phyloP scores from a whole-genome alignment of 2,329 filamentous ascomycete genomes.

The Beauveria sp. region DNA sequence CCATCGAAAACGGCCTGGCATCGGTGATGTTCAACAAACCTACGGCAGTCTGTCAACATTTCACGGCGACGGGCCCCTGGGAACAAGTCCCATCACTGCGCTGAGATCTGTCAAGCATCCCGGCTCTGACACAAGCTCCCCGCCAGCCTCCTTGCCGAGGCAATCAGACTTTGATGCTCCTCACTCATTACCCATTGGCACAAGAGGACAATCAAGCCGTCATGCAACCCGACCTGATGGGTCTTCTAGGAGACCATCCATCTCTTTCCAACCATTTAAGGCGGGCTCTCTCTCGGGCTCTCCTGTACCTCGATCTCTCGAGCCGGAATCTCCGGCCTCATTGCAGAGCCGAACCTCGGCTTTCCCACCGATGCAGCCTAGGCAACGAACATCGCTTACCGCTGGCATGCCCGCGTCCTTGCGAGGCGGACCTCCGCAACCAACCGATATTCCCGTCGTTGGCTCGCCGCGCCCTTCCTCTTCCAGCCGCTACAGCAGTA shows the following conservation, averaged over 20 bases:
- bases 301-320: slow-evolving; percentile 47
- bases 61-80: slow-evolving; percentile 67
- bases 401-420: slow-evolving; percentile 69
- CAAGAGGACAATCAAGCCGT: slow-evolving; percentile 23
- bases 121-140: slow-evolving; percentile 56
- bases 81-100: slow-evolving; percentile 79
- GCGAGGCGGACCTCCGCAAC: slow-evolving; percentile 54
- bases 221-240: slow-evolving; percentile 38
- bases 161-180: slow-evolving; percentile 38
- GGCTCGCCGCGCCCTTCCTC: slow-evolving; percentile 73
- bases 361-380: slow-evolving; percentile 42
- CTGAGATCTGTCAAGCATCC: slow-evolving; percentile 59
- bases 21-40: slow-evolving; percentile 63
- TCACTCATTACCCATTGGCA: slow-evolving; percentile 45
- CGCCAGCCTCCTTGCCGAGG: slow-evolving; percentile 42
- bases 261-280: slow-evolving; percentile 95
- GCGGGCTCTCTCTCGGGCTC: slow-evolving; percentile 90
- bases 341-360: slow-evolving; percentile 42
- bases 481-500: slow-evolving; percentile 84
- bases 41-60: slow-evolving; percentile 90
- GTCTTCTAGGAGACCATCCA: slow-evolving; percentile 62
- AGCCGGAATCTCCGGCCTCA: slow-evolving; percentile 46
- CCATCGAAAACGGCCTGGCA: slow-evolving; percentile 38
- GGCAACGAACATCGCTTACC: slow-evolving; percentile 65
- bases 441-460: slow-evolving; percentile 58